phyloP scores from a whole-genome alignment of 1,284 basidiomycete species.

The Gomphus bonarii region DNA sequence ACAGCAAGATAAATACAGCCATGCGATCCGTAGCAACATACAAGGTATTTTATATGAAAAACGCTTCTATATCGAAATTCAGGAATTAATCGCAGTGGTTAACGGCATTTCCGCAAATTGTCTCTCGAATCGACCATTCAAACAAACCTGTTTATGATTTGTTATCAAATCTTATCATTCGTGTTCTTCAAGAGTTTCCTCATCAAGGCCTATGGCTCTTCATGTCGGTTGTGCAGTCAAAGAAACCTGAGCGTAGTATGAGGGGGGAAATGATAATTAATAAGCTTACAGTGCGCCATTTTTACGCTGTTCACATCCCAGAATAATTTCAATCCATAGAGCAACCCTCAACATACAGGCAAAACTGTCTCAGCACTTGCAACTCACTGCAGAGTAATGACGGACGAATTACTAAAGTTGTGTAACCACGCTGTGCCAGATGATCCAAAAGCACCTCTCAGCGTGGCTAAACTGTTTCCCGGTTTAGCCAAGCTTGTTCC shows the following conservation, averaged over 20 bases:
- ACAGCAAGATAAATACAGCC: constrained; percentile 40
- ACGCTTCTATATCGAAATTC: not conserved
- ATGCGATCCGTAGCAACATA: constrained; percentile 61
- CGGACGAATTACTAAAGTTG: constrained; percentile 55
- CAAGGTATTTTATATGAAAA: constrained; percentile 40
- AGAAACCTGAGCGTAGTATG: constrained; percentile 48
- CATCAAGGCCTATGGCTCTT: constrained; percentile 94
- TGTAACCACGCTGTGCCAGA: constrained; percentile 51
- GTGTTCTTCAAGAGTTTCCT: constrained; percentile 76
- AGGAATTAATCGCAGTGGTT: constrained; percentile 62
- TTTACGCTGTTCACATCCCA: not conserved
- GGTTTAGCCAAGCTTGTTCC: constrained; percentile 46
- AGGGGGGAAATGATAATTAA: constrained; percentile 61
- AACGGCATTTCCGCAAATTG: constrained; percentile 94
- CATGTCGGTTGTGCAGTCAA: constrained; percentile 82
- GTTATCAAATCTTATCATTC: constrained; percentile 62
- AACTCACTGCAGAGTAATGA: constrained; percentile 46
- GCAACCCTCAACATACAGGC: constrained; percentile 27
- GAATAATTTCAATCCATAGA: constrained; percentile 18
- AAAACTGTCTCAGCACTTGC: constrained; percentile 44
- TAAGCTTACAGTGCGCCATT: constrained; percentile 46
- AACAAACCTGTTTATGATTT: constrained; percentile 60
- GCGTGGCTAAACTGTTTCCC: constrained; percentile 59
- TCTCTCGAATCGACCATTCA: constrained; percentile 84
- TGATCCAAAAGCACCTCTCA: constrained; percentile 35